Percentiles rank a stretch among this genome's conserved stretches.
Evolutionary conservation across 768 basidiomycete genomes (phyloP).

Genomic region (Calocybe indica): DNA sequence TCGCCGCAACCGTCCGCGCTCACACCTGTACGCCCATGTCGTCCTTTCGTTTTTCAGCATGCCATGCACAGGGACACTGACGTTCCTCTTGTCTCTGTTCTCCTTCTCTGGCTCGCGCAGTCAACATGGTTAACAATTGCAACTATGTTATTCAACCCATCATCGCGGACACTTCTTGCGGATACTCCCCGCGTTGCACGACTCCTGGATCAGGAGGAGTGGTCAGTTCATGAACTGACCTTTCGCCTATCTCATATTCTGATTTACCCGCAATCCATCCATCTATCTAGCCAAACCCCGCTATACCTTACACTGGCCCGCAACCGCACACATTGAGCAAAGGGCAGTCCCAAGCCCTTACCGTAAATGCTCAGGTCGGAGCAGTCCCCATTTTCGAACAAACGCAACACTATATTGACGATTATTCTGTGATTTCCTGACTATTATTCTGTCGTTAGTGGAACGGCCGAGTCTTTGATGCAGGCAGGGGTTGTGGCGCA

Average conservation of each 20-base stretch:
- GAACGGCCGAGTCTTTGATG: slow-evolving; percentile 35
- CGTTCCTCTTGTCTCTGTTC: too few relatives aligned
- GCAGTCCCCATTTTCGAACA: background rate
- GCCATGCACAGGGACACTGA: too few relatives aligned
- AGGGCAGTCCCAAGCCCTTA: slow-evolving; percentile 21
- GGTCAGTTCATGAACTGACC: slow-evolving; percentile 7
- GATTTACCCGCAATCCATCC: background rate
- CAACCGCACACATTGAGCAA: slow-evolving; percentile 23
- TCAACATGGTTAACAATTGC: slow-evolving; percentile 31
- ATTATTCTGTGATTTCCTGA: background rate
- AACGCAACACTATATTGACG: background rate
- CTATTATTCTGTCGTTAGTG: slow-evolving; percentile 18
- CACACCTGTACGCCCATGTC: too few relatives aligned
- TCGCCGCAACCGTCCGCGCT: too few relatives aligned
- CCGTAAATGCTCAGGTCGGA: slow-evolving; percentile 21
- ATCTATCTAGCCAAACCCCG: slow-evolving; percentile 20
- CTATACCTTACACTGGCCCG: slow-evolving; percentile 25
- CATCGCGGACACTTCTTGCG: slow-evolving; percentile 32
- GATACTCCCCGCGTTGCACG: slow-evolving; percentile 33
- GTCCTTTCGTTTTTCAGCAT: too few relatives aligned
- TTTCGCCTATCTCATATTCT: background rate
- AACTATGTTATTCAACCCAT: slow-evolving; percentile 22
- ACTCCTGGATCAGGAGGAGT: slow-evolving; percentile 28
- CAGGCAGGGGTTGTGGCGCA: slow-evolving; percentile 29
- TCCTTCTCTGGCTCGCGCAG: slow-evolving; percentile 7